These are phyloP conservation scores for Moelleriella libera DNA, from an alignment of 2,329 filamentous ascomycete genomes.

Conservation along the genomic window DNA sequence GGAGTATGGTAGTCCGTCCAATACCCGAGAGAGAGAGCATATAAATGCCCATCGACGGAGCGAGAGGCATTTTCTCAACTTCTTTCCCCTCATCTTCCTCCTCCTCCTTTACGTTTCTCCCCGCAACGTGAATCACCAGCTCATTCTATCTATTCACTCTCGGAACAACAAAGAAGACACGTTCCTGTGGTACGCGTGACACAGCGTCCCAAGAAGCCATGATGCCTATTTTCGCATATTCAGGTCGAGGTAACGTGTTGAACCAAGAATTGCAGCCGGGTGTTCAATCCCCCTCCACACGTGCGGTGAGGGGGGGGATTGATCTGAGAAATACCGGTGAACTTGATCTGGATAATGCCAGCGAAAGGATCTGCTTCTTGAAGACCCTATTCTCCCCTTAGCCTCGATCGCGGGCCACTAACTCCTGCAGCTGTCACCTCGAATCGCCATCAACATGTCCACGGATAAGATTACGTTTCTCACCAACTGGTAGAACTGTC, in stretches of 20 bases:
- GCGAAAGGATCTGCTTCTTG: slow-evolving; percentile 78
- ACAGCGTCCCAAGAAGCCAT: slow-evolving; percentile 9
- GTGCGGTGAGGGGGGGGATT: slow-evolving; percentile 10
- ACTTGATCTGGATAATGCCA: slow-evolving; percentile 83
- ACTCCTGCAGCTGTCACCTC: slow-evolving; percentile 29
- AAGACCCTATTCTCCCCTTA: slow-evolving; percentile 1
- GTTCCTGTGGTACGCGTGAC: slow-evolving; percentile 5
- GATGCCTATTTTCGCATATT: slow-evolving; percentile 14
- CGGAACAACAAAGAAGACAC: no score
- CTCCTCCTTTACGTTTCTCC: no score
- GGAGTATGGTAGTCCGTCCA: background rate
- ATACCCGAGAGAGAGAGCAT: no score
- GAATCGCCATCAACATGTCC: slow-evolving; percentile 45
- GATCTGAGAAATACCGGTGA: slow-evolving; percentile 68
- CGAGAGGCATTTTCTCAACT: no score
- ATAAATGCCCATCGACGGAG: no score
- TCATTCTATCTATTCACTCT: background rate
- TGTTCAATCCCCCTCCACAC: slow-evolving; percentile 18
- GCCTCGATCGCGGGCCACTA: slow-evolving; percentile 26
- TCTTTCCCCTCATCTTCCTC: no score
- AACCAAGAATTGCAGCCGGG: slow-evolving; percentile 29
- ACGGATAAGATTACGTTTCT: slow-evolving; percentile 78
- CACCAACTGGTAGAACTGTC: slow-evolving; percentile 55
- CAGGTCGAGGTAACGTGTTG: slow-evolving; percentile 30
- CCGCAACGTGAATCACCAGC: no score